A percentile compares a stretch with the other conserved stretches of the same genome.
Conservation (phyloP, 768 basidiomycete genomes). For the Auriculariales sp. region DNA sequence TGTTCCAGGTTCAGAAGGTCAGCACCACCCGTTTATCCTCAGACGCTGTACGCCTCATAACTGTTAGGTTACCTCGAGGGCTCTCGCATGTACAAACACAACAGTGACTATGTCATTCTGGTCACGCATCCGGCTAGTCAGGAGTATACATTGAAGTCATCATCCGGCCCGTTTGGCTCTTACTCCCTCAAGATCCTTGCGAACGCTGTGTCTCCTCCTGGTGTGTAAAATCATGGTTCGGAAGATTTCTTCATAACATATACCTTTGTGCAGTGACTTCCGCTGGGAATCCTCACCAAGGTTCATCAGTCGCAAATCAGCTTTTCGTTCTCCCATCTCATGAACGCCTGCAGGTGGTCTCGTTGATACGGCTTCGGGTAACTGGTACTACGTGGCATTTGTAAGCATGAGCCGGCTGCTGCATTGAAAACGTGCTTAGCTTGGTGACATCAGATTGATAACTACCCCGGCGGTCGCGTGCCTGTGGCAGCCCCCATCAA, state of each 20-base stretch:
- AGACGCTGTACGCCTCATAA: not conserved
- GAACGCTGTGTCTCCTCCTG: too few species aligned
- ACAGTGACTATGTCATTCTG: conserved; percentile 4
- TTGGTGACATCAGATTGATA: too few species aligned
- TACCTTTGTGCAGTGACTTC: not conserved
- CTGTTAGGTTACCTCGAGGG: conserved; percentile 2
- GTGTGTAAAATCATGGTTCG: too few species aligned
- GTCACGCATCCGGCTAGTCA: not conserved
- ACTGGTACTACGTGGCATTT: conserved; percentile 3
- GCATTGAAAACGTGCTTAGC: too few species aligned
- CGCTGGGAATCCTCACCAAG: not conserved
- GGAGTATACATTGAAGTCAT: conserved; percentile 3
- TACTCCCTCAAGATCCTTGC: too few species aligned
- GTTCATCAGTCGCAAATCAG: too few species aligned
- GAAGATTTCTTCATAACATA: not conserved
- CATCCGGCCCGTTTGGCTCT: not conserved
- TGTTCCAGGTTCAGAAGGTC: not conserved
- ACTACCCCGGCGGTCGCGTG: conserved; percentile 1
- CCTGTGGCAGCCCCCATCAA: conserved; percentile 1
- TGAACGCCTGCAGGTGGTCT: too few species aligned
- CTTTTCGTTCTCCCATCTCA: too few species aligned
- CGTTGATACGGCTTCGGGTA: not conserved
- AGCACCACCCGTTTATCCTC: not conserved
- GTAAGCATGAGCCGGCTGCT: too few species aligned
- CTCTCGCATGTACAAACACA: conserved; percentile 2